phyloP scores from a whole-genome alignment of 208 protist genomes.

The Phytomonas francai region DNA sequence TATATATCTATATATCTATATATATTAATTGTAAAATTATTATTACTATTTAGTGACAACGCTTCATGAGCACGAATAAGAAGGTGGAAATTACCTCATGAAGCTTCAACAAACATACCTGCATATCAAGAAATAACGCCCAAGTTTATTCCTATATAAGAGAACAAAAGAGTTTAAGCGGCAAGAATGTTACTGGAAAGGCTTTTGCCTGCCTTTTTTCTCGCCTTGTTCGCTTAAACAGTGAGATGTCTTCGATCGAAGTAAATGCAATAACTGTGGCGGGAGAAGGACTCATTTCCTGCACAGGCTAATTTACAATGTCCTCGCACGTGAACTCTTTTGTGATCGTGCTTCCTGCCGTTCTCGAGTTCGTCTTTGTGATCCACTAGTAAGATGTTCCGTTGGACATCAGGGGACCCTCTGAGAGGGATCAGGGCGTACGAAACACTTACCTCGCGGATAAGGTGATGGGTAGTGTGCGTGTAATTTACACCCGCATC shows the following conservation, averaged over 20 bases:
- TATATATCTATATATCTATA: background rate
- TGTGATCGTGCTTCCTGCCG: slow-evolving; percentile 46
- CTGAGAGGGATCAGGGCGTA: slow-evolving; percentile 44
- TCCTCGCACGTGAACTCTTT: slow-evolving; percentile 21
- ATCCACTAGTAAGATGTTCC: slow-evolving; percentile 53
- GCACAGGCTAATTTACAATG: slow-evolving; percentile 13
- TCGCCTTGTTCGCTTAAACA: background rate
- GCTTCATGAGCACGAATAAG: background rate
- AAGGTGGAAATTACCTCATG: background rate
- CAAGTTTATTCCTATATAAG: background rate
- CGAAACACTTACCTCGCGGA: slow-evolving; percentile 67
- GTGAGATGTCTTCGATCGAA: too few relatives aligned
- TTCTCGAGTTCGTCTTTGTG: slow-evolving; percentile 20
- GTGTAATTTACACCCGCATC: slow-evolving; percentile 69
- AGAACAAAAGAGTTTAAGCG: background rate
- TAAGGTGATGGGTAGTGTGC: slow-evolving; percentile 80
- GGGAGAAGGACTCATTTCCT: too few relatives aligned
- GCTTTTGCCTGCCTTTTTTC: background rate
- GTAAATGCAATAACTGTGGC: too few relatives aligned
- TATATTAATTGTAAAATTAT: slow-evolving; percentile 4
- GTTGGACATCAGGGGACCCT: slow-evolving; percentile 30
- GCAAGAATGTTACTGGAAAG: background rate
- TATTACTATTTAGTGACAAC: background rate
- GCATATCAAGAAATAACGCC: background rate
- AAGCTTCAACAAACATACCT: background rate